Base-by-base conservation (phyloP, 2,329 filamentous ascomycete genomes). In the Tolypocladium paradoxum region DNA sequence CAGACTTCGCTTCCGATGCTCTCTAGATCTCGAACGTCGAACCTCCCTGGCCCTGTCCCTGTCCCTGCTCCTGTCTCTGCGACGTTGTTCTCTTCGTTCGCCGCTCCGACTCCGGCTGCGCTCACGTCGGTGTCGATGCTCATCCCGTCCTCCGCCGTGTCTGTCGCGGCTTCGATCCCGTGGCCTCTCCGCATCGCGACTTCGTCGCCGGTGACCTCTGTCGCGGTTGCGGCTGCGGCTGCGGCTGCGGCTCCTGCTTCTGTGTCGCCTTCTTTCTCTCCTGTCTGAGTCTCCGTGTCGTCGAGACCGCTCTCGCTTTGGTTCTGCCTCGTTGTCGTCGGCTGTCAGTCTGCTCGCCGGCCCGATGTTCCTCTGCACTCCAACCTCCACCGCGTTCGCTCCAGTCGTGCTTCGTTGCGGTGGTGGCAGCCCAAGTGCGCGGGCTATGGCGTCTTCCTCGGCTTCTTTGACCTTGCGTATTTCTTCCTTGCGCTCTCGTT, bases 381-480 rank as follows among this genome's bases (percentile, higher is more conserved):
- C 78, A 31, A 86, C 78, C 40, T 83, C 85, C 12, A 95, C 69
- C 0, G 87, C 81, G 66, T 93, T 95, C 3, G 79, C 77, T 4
- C 77, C 80, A 1, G 78, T 79, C 0, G 74, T 73, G 49, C 81
- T 78, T 50, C 81, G 76, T 7, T 76, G 72, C 1, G 85, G 80
- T 2, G 87, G 77, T 0, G 89, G 90, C 33, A 96, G 72, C 0
- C 93, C 93, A 52, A 99, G 73, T 0, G 91, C 91, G 46, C 76
- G 78, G 3, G 90, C 84, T 66, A 97, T 85, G 1, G 91, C 93
- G 67, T 96, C 92, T 65, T 96, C 88, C 64, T 99, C 93, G 0
- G 87, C 89, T 68, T 96, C 88, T 64, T 96, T 96, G 65, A 96
- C 79, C 60, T 79, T 83, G 60, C 83, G 81, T 61, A 93, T 78